Base-by-base conservation (phyloP, 1,139 yeast species). In the Yamadazyma diospyri region DNA sequence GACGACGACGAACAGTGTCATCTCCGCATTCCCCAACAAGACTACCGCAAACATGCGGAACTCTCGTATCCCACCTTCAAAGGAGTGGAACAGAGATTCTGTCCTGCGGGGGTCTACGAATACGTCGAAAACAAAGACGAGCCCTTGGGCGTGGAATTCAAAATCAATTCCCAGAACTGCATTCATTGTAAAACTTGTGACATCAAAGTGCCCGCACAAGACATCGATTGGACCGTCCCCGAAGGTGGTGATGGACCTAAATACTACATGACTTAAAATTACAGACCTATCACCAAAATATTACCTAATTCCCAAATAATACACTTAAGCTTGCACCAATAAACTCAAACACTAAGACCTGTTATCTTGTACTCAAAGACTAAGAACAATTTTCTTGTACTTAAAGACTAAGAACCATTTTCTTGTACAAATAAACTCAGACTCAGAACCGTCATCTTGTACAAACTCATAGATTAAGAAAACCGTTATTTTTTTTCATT, bases 171-270 rank as follows among this genome's bases (percentile, higher is more conserved):
- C 15, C 98, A 92, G 59, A 92, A 92, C 61, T 92, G 98, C 65
- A 88, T 92, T 45, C 98, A 92, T 59, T 92, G 98, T 65, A 92
- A 92, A 62, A 89, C 97, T 1, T 92, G 98, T 66, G 98, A 92
- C 60, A 92, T 92, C 56, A 92, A 92, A 61, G 94, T 83, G 11
- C 98, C 98, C 7, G 71, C 87, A 0, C 97, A 89, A 61, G 97
- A 89, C 54, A 92, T 92, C 42, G 73, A 76, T 53, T 92, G 98
- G 98, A 75, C 80, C 6, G 95, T 87, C 11, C 98, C 98, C 4
- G 97, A 92, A 63, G 97, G 98, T 41, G 97, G 97, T 24, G 97
- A 83, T 54, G 98, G 98, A 7, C 98, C 98, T 39, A 92, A 89
- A 58, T 89, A 89, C 58, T 81, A 77, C 55, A 76, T 82, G 81